A percentile compares a stretch with the other conserved stretches of the same genome.
These are phyloP conservation scores for Geranium rotundifolium DNA, from an alignment of 345 rosid species.

Conservation along the genomic window DNA sequence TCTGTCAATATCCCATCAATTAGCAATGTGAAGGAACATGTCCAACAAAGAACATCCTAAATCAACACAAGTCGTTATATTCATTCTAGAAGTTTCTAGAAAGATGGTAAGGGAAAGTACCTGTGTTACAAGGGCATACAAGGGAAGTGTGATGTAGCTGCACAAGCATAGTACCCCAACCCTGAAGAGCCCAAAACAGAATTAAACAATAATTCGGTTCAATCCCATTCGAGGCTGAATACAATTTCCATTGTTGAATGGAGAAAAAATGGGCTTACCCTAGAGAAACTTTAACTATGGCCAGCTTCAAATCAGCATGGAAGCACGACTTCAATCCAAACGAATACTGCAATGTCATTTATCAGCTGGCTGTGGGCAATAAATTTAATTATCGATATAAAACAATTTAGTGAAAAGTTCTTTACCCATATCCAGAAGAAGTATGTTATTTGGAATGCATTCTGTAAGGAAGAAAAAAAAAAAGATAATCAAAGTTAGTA, in stretches of 20 bases:
- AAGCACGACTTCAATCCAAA: constrained; percentile 67
- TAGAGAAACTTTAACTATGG: constrained; percentile 41
- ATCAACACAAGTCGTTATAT: too few species aligned
- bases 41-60: too few species aligned
- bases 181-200: constrained; percentile 14
- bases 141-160: constrained; percentile 43
- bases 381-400: background rate
- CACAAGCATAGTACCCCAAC: constrained; percentile 25
- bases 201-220: background rate
- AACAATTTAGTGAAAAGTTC: background rate
- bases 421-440: constrained; percentile 93
- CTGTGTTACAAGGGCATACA: constrained; percentile 42
- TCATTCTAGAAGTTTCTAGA: background rate
- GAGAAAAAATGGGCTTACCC: constrained; percentile 47
- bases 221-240: background rate
- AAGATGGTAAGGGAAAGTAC: constrained; percentile 8
- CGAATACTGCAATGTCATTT: constrained; percentile 41
- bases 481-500: too few species aligned
- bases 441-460: constrained; percentile 93
- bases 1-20: constrained; percentile 8
- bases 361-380: background rate
- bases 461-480: constrained; percentile 37
- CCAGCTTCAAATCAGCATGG: constrained; percentile 47
- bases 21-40: background rate
- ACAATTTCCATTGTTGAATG: background rate